Conservation (phyloP, 805 yeast species). For the Lachancea fermentati region DNA sequence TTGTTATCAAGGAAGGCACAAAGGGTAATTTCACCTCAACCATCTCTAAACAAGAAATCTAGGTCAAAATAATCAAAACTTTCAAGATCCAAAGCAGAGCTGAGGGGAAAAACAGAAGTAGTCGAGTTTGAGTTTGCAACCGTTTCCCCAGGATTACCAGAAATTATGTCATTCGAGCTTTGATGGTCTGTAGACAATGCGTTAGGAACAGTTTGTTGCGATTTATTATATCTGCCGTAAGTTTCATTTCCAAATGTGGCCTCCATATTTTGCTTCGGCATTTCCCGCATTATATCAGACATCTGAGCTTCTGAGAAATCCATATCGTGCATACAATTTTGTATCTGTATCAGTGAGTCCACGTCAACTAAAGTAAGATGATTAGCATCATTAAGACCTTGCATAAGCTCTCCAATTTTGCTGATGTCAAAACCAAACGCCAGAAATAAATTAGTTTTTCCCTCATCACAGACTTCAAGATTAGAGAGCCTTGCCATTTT, state of each 20-base stretch:
- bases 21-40: too few relatives aligned
- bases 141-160: background rate
- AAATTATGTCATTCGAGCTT: background rate
- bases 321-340: background rate
- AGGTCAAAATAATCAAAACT: slow-evolving; percentile 1
- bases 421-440: slow-evolving; percentile 24
- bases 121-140: background rate
- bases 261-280: background rate
- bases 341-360: background rate
- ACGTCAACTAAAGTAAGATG: background rate
- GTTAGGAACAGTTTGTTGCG: background rate
- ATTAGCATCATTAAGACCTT: slow-evolving; percentile 13
- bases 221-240: too few relatives aligned
- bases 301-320: background rate
- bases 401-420: slow-evolving; percentile 15
- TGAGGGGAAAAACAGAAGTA: background rate
- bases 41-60: background rate
- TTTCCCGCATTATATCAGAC: background rate
- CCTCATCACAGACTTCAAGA: slow-evolving; percentile 4
- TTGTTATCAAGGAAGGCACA: too few relatives aligned
- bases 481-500: slow-evolving; percentile 21
- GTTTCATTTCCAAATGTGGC: background rate
- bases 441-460: slow-evolving; percentile 17
- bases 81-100: background rate
- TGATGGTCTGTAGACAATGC: background rate